Conservation (phyloP, 257 asterid genomes). For the Solanum pimpinellifolium region DNA sequence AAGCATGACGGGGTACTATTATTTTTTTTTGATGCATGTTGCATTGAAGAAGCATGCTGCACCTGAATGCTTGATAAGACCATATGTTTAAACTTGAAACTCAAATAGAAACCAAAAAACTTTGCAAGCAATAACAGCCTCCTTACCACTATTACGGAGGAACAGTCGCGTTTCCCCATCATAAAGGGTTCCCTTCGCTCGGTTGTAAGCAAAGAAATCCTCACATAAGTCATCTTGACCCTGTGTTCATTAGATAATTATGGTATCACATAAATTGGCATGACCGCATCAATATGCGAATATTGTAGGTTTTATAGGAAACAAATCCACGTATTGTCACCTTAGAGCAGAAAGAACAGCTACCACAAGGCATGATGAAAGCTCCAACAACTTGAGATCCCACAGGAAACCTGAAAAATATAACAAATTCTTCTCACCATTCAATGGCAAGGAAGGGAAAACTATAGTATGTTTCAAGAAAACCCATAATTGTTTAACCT, state of each 20-base stretch:
- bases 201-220: constrained; percentile 78
- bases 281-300: background rate
- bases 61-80: background rate
- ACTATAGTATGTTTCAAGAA: background rate
- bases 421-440: background rate
- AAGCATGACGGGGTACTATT: background rate
- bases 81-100: background rate
- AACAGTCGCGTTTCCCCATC: constrained; percentile 96
- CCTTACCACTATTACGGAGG: constrained; percentile 66
- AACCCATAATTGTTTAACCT: constrained; percentile 28
- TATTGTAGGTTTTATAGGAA: background rate
- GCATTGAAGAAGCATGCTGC: background rate
- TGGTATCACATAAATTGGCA: background rate
- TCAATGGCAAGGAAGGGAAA: background rate
- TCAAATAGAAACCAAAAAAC: background rate
- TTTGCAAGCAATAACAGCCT: background rate
- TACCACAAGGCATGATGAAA: constrained; percentile 98
- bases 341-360: constrained; percentile 89
- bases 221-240: constrained; percentile 98
- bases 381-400: constrained; percentile 95
- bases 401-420: constrained; percentile 47
- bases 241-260: constrained; percentile 35
- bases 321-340: constrained; percentile 9
- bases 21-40: background rate
- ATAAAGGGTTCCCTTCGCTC: constrained; percentile 96